Percentiles rank a stretch among this genome's conserved stretches.
Conservation (phyloP, 2,329 filamentous ascomycete genomes). For the Alternaria viburni region DNA sequence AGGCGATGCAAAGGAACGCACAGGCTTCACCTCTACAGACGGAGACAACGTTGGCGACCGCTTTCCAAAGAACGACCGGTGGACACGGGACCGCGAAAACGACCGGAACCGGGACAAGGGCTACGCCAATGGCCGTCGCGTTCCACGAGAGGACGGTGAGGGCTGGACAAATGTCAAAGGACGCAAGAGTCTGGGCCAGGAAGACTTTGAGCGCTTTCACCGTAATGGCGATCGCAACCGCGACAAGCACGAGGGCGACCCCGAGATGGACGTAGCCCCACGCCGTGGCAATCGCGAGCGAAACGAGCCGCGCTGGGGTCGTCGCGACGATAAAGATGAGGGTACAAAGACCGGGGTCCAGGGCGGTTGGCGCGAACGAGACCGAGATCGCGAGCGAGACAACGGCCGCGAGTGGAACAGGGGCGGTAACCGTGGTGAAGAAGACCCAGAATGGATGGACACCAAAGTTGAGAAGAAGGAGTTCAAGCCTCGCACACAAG, state of each 20-base stretch:
- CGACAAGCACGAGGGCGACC: slow-evolving; percentile 52
- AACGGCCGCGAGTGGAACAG: slow-evolving; percentile 62
- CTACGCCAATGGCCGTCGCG: slow-evolving; percentile 48
- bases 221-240: slow-evolving; percentile 62
- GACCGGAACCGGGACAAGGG: slow-evolving; percentile 47
- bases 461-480: slow-evolving; percentile 69
- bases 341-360: slow-evolving; percentile 51
- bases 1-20: slow-evolving; percentile 46
- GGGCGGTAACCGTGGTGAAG: slow-evolving; percentile 58
- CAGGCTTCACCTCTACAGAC: slow-evolving; percentile 42
- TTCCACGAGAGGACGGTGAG: slow-evolving; percentile 64
- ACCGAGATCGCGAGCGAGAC: slow-evolving; percentile 42
- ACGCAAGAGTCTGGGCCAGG: slow-evolving; percentile 74
- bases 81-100: slow-evolving; percentile 51
- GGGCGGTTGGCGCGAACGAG: slow-evolving; percentile 65
- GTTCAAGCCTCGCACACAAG: slow-evolving; percentile 76
- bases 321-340: slow-evolving; percentile 65
- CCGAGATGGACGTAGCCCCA: slow-evolving; percentile 55
- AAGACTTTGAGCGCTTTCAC: slow-evolving; percentile 73
- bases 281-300: slow-evolving; percentile 70
- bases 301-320: slow-evolving; percentile 73
- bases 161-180: slow-evolving; percentile 78
- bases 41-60: slow-evolving; percentile 49
- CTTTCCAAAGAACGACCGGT: slow-evolving; percentile 48
- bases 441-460: slow-evolving; percentile 92